Percentiles rank a stretch among this genome's conserved stretches.
Conservation (phyloP, 2,329 filamentous ascomycete species). For the Aspergillus eucalypticola region DNA sequence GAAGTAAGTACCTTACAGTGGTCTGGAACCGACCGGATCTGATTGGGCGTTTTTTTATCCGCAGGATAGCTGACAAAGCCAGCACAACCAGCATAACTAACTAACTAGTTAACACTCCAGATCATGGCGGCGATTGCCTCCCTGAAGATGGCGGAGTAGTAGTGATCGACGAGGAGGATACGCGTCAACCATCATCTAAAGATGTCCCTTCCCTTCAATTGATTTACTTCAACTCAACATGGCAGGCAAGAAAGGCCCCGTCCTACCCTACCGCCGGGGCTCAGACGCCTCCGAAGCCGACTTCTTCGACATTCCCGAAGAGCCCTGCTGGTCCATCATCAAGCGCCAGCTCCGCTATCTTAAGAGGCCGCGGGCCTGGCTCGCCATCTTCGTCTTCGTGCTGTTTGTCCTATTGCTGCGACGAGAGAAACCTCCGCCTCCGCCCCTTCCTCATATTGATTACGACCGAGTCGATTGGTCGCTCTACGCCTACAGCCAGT, state of each 20-base stretch:
- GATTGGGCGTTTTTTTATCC: neutral
- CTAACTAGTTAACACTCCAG: neutral
- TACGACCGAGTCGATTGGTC: conserved; percentile 43
- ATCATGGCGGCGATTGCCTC: neutral
- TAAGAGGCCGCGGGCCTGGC: conserved; percentile 28
- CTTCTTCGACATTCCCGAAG: conserved; percentile 41
- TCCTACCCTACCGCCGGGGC: conserved; percentile 29
- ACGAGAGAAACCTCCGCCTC: conserved; percentile 21
- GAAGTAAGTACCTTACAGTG: neutral
- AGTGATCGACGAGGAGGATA: neutral
- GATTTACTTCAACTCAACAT: neutral
- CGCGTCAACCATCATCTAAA: neutral
- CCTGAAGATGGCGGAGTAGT: neutral
- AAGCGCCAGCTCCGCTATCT: conserved; percentile 36
- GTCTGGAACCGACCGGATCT: neutral
- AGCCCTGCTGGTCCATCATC: conserved; percentile 28
- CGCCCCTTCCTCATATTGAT: conserved; percentile 28
- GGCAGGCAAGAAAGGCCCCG: conserved; percentile 15
- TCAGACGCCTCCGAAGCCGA: conserved; percentile 36
- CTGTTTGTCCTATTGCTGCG: conserved; percentile 30
- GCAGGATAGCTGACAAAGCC: neutral
- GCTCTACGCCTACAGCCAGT: conserved; percentile 46
- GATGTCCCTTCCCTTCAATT: neutral
- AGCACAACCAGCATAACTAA: neutral
- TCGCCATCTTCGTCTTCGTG: conserved; percentile 25